A percentile compares a stretch with the other conserved stretches of the same genome.
These are phyloP conservation scores for Nicotiana noctiflora DNA, from an alignment of 257 asterid species.

Conservation along the genomic window DNA sequence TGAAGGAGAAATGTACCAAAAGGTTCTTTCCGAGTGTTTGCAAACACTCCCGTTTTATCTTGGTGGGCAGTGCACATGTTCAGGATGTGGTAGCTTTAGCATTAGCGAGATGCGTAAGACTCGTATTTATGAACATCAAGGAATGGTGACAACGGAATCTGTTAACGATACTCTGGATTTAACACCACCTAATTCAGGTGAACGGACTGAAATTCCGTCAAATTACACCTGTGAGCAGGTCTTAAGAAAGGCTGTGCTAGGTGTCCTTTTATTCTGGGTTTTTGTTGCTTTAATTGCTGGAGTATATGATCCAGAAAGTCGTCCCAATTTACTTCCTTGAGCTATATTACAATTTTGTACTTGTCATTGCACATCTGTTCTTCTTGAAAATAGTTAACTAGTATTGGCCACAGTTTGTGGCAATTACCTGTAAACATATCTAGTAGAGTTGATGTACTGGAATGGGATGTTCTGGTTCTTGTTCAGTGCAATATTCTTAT, in stretches of 20 bases:
- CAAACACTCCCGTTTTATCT: conserved; percentile 69
- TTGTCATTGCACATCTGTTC: neutral
- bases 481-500: neutral
- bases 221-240: conserved; percentile 29
- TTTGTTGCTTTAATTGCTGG: conserved; percentile 56
- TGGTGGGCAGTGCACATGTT: conserved; percentile 73
- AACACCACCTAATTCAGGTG: conserved; percentile 19
- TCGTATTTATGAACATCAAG: conserved; percentile 6
- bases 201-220: conserved; percentile 23
- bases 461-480: neutral
- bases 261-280: conserved; percentile 64
- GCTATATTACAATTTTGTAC: neutral
- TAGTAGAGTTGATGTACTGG: neutral
- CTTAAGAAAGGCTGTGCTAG: conserved; percentile 50
- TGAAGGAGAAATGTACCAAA: conserved; percentile 54
- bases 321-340: conserved; percentile 30
- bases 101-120: conserved; percentile 15
- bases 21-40: conserved; percentile 44
- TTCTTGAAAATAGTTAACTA: neutral
- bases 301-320: conserved; percentile 47
- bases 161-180: conserved; percentile 20
- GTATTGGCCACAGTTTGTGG: neutral
- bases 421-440: neutral
- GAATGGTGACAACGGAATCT: conserved; percentile 17
- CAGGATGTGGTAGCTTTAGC: conserved; percentile 40